Evolutionary conservation across 2,329 filamentous ascomycete genomes (phyloP).

Genomic region (Neopestalotiopsis sp.): DNA sequence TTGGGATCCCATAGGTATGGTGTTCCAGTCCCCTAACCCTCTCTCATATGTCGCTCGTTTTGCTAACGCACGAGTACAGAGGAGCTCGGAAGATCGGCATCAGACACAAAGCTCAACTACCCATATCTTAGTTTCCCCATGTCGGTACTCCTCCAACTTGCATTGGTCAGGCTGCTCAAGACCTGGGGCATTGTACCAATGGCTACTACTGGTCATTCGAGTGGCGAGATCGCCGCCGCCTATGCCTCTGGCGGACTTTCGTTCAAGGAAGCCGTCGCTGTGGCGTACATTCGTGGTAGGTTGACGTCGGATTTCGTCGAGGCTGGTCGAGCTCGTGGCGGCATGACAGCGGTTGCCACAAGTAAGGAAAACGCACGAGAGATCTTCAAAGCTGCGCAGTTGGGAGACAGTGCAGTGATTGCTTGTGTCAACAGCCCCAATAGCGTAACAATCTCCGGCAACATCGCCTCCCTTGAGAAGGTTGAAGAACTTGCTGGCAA

Average conservation of each 20-base stretch:
- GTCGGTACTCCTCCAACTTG: slow-evolving; percentile 34
- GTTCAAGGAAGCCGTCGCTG: slow-evolving; percentile 30
- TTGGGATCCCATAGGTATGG: slow-evolving; percentile 14
- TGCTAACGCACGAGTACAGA: slow-evolving; percentile 4
- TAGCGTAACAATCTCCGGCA: slow-evolving; percentile 55
- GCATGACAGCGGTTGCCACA: slow-evolving; percentile 37
- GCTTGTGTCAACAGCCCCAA: slow-evolving; percentile 45
- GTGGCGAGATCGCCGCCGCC: slow-evolving; percentile 41
- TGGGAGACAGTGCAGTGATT: slow-evolving; percentile 43
- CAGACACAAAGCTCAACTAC: slow-evolving; percentile 13
- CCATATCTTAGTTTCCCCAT: slow-evolving; percentile 16
- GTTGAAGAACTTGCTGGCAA: slow-evolving; percentile 38
- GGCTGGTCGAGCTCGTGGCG: slow-evolving; percentile 20
- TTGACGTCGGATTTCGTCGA: slow-evolving; percentile 15
- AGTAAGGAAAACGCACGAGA: slow-evolving; percentile 8
- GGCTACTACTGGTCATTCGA: slow-evolving; percentile 37
- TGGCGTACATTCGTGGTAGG: slow-evolving; percentile 23
- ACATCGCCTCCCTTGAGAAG: slow-evolving; percentile 45
- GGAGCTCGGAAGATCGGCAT: slow-evolving; percentile 8
- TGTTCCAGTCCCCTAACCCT: background rate
- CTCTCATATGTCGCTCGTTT: background rate
- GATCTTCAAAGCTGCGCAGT: slow-evolving; percentile 35
- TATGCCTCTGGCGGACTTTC: slow-evolving; percentile 21
- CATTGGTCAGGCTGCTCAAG: slow-evolving; percentile 36
- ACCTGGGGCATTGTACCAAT: slow-evolving; percentile 31